phyloP scores from a whole-genome alignment of 1,139 yeast species.

The Candida glucosophila region DNA sequence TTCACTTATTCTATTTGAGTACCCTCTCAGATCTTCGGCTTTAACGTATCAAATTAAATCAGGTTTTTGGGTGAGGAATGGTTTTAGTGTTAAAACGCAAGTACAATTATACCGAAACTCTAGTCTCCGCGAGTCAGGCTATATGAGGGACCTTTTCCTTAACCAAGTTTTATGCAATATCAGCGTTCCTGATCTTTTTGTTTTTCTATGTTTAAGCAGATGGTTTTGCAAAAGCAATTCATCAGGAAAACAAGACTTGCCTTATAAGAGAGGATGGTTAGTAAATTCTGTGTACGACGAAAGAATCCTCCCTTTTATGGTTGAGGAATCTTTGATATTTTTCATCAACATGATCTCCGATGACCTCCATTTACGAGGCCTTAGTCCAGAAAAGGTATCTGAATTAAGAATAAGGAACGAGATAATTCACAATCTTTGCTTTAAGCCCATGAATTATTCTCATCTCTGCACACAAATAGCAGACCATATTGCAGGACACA shows the following conservation, averaged over 20 bases:
- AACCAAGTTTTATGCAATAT: slow-evolving; percentile 58
- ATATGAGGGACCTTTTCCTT: slow-evolving; percentile 64
- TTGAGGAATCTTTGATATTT: slow-evolving; percentile 72
- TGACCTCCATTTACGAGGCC: slow-evolving; percentile 48
- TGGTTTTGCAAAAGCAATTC: slow-evolving; percentile 40
- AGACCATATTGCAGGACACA: slow-evolving; percentile 65
- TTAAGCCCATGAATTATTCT: slow-evolving; percentile 64
- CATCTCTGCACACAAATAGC: slow-evolving; percentile 65
- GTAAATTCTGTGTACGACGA: slow-evolving; percentile 25
- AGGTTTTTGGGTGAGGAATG: slow-evolving; percentile 55
- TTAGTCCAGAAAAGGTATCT: slow-evolving; percentile 41
- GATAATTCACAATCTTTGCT: slow-evolving; percentile 70
- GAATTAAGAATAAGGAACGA: slow-evolving; percentile 54
- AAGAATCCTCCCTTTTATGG: slow-evolving; percentile 45
- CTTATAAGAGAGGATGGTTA: slow-evolving; percentile 1
- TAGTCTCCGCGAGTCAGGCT: slow-evolving; percentile 81
- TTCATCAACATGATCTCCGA: slow-evolving; percentile 67
- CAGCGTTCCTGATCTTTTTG: slow-evolving; percentile 48
- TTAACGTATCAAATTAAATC: slow-evolving; percentile 48
- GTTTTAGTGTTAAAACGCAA: slow-evolving; percentile 67
- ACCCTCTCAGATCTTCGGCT: slow-evolving; percentile 65
- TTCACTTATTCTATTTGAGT: slow-evolving; percentile 42
- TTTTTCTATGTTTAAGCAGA: slow-evolving; percentile 54
- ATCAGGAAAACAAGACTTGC: neutral
- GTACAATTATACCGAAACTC: slow-evolving; percentile 71